Evolutionary conservation across 805 yeast species (phyloP).

Genomic region (Saccharomycopsis sp.): DNA sequence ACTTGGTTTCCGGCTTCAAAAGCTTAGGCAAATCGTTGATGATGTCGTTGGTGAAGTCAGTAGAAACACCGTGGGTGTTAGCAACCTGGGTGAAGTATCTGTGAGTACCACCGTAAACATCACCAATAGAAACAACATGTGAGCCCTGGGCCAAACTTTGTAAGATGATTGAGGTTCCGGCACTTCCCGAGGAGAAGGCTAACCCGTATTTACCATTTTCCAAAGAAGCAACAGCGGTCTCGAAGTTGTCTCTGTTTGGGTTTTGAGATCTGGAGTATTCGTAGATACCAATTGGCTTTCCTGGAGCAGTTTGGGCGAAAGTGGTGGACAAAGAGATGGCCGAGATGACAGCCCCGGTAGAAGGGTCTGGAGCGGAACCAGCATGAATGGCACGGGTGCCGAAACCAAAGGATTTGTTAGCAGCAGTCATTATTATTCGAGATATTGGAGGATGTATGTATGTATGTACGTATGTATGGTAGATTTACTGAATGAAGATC

Average conservation of each 20-base stretch:
- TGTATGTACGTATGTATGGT: too few species aligned
- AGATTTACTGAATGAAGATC: not conserved
- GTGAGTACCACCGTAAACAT: slow-evolving; percentile 89
- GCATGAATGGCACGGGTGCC: slow-evolving; percentile 83
- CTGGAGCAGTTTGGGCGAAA: slow-evolving; percentile 73
- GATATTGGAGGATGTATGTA: too few species aligned
- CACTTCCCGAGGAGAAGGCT: slow-evolving; percentile 83
- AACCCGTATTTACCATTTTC: slow-evolving; percentile 71
- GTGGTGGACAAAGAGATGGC: slow-evolving; percentile 82
- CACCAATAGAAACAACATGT: slow-evolving; percentile 75
- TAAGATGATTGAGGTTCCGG: slow-evolving; percentile 69
- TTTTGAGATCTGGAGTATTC: slow-evolving; percentile 83
- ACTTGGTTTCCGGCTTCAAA: slow-evolving; percentile 55
- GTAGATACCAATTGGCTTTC: slow-evolving; percentile 68
- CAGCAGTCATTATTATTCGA: slow-evolving; percentile 40
- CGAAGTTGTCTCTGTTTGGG: slow-evolving; percentile 81
- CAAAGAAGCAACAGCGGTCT: slow-evolving; percentile 68
- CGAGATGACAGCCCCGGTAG: slow-evolving; percentile 82
- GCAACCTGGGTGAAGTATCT: slow-evolving; percentile 86
- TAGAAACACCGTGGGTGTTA: slow-evolving; percentile 64
- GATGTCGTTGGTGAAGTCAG: slow-evolving; percentile 61
- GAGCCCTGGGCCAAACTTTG: slow-evolving; percentile 68
- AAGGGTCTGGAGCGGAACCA: slow-evolving; percentile 64
- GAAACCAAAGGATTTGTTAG: slow-evolving; percentile 35
- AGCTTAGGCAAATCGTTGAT: slow-evolving; percentile 49